Conservation (phyloP, 2,329 filamentous ascomycete genomes). For the Alternaria longipes region DNA sequence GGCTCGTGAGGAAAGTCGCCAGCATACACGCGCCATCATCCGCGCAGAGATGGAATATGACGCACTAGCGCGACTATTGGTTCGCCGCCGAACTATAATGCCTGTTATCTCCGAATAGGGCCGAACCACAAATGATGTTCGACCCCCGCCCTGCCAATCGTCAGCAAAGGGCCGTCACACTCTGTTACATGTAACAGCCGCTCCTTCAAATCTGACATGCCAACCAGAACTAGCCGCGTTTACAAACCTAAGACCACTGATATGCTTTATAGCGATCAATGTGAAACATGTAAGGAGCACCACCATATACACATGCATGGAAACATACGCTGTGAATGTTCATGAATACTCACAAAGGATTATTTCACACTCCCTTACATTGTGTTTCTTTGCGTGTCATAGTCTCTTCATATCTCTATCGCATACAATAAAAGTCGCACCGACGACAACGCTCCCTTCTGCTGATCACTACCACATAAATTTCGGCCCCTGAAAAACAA, state of each 20-base stretch:
- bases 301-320: neutral
- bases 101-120: constrained; percentile 5
- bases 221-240: neutral
- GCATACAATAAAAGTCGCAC: neutral
- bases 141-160: constrained; percentile 1
- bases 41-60: constrained; percentile 6
- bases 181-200: neutral
- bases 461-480: neutral
- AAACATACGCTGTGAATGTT: neutral
- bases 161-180: neutral
- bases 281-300: neutral
- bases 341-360: neutral
- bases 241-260: neutral
- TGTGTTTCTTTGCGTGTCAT: neutral
- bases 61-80: constrained; percentile 6
- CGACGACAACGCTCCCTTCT: neutral
- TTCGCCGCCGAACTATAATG: neutral
- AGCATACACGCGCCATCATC: neutral
- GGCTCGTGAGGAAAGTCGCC: neutral
- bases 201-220: neutral
- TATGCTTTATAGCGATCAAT: neutral
- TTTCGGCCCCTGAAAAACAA: neutral
- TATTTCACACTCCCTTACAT: neutral
- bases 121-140: neutral
- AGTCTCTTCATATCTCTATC: neutral